A percentile compares a stretch with the other conserved stretches of the same genome.
phyloP scores from a whole-genome alignment of 2,329 filamentous ascomycete genomes.

The Aureobasidium uvarum region DNA sequence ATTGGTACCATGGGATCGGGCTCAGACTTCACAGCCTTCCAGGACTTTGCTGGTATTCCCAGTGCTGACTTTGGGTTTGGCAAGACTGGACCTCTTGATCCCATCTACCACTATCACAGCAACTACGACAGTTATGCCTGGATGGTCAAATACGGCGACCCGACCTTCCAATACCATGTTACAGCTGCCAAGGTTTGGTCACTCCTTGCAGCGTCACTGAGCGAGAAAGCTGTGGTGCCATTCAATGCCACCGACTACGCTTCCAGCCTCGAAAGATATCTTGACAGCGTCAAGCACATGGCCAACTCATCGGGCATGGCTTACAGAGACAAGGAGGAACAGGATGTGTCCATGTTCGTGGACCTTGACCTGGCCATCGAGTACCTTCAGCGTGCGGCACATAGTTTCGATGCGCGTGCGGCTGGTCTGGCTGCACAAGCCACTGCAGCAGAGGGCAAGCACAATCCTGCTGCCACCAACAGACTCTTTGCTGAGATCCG shows the following conservation, averaged over 20 bases:
- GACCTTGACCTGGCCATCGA: conserved; percentile 51
- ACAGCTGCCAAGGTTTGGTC: conserved; percentile 49
- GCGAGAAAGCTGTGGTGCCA: conserved; percentile 49
- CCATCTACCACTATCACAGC: conserved; percentile 73
- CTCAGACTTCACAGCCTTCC: conserved; percentile 54
- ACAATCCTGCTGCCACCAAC: conserved; percentile 31
- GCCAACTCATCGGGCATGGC: conserved; percentile 1
- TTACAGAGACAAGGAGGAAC: conserved; percentile 33
- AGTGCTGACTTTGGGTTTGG: conserved; percentile 50
- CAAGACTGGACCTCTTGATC: conserved; percentile 36
- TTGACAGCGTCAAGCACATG: conserved; percentile 42
- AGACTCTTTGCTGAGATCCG: conserved; percentile 48
- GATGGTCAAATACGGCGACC: conserved; percentile 77
- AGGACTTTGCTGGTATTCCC: conserved; percentile 53
- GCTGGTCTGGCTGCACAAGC: conserved; percentile 50
- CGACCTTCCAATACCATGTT: conserved; percentile 57
- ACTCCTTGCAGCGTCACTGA: conserved; percentile 47
- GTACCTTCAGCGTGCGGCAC: conserved; percentile 50
- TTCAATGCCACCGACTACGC: conserved; percentile 52
- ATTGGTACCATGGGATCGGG: conserved; percentile 57
- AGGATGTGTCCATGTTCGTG: conserved; percentile 42
- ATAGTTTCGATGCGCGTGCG: conserved; percentile 53
- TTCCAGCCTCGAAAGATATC: conserved; percentile 43
- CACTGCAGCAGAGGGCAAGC: conserved; percentile 56
- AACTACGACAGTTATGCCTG: conserved; percentile 84